A percentile compares a stretch with the other conserved stretches of the same genome.
These are phyloP conservation scores for Kernera saxatilis DNA, from an alignment of 345 rosid species.

Conservation along the genomic window DNA sequence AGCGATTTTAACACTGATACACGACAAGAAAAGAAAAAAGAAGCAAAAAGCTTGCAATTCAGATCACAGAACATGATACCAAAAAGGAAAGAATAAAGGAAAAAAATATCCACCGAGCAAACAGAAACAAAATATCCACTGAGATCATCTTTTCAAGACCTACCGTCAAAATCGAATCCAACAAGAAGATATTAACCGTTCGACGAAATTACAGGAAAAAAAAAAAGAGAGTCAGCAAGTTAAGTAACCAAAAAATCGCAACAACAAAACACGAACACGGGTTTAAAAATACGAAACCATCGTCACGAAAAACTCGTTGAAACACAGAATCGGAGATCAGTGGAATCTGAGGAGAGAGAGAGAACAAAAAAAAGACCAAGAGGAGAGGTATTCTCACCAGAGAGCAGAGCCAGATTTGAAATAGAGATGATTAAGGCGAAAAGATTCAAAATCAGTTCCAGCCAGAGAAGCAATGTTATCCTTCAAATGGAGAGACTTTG, in stretches of 20 bases:
- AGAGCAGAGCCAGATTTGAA: conserved; percentile 2
- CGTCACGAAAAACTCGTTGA: not conserved
- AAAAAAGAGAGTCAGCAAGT: not conserved
- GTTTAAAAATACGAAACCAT: not conserved
- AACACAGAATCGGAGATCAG: conserved; percentile 6
- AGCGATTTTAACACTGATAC: not conserved
- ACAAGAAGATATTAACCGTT: not conserved
- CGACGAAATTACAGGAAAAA: not conserved
- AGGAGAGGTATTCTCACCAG: conserved; percentile 17
- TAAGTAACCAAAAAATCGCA: not conserved
- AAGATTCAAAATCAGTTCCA: not conserved
- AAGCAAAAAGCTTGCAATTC: conserved; percentile 5
- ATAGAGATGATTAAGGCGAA: not conserved
- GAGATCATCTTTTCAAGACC: not conserved
- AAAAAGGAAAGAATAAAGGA: not conserved
- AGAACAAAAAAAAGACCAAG: not conserved
- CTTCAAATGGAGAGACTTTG: conserved; percentile 20
- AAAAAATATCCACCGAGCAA: no score
- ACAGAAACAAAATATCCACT: not conserved
- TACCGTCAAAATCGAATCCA: conserved; percentile 14
- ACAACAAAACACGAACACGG: not conserved
- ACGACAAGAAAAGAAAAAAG: not conserved
- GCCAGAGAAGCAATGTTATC: conserved; percentile 1
- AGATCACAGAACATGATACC: not conserved
- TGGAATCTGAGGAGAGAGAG: not conserved